A percentile compares a stretch with the other conserved stretches of the same genome.
These are phyloP conservation scores for Candida yuanshanica DNA, from an alignment of 805 yeast species.

Conservation along the genomic window DNA sequence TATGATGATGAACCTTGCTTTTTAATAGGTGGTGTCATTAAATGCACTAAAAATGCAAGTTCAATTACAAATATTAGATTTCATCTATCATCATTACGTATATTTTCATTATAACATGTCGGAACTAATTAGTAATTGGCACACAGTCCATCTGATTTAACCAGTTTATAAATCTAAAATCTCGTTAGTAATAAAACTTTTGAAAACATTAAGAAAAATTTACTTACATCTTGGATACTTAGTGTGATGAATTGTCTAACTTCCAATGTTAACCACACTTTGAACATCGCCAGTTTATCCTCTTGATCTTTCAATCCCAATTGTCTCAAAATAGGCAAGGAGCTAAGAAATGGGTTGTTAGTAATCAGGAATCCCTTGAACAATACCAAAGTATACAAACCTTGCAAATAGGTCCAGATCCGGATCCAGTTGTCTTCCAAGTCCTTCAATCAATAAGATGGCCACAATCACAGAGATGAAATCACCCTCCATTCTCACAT, in stretches of 20 bases:
- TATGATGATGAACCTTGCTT: no score
- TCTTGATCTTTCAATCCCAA: constrained; percentile 64
- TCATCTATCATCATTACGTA: background rate
- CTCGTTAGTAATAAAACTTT: constrained; percentile 1
- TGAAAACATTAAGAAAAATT: background rate
- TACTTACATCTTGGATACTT: constrained; percentile 71
- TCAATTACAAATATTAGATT: no score
- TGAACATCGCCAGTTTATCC: constrained; percentile 74
- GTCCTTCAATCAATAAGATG: constrained; percentile 84
- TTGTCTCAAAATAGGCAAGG: constrained; percentile 47
- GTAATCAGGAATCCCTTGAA: constrained; percentile 29
- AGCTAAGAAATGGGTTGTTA: constrained; percentile 16
- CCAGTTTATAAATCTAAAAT: constrained; percentile 40
- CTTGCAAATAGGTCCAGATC: constrained; percentile 91
- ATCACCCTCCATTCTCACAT: constrained; percentile 97
- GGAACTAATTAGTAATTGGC: constrained; percentile 44
- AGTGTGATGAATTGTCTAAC: constrained; percentile 81
- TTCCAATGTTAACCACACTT: constrained; percentile 88
- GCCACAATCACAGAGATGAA: constrained; percentile 95
- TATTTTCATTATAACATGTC: background rate
- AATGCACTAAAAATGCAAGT: no score
- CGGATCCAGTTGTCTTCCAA: constrained; percentile 92
- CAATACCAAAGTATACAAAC: constrained; percentile 56
- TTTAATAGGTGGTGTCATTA: no score
- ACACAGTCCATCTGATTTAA: constrained; percentile 59